Conservation (phyloP, 2,329 filamentous ascomycete genomes). For the Coniella vitis region DNA sequence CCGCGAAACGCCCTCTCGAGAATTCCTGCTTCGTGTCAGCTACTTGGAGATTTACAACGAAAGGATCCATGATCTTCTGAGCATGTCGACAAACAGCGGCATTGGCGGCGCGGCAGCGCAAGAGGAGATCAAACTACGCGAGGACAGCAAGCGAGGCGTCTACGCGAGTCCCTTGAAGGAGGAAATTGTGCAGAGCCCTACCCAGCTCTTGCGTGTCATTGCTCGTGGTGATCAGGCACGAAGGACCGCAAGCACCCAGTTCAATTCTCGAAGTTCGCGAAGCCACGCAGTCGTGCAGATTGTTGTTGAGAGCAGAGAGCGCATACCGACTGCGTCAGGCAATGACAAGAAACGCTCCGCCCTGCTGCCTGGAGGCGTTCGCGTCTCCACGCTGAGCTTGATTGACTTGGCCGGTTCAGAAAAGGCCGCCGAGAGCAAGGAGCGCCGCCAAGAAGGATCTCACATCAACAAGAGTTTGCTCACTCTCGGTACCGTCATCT, state of each 20-base stretch:
- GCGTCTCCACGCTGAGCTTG: conserved; percentile 88
- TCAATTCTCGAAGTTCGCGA: conserved; percentile 91
- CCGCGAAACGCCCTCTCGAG: conserved; percentile 86
- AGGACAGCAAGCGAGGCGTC: conserved; percentile 92
- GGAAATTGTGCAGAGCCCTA: conserved; percentile 97
- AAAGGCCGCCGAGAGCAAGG: conserved; percentile 90
- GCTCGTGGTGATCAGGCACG: conserved; percentile 87
- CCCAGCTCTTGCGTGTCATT: conserved; percentile 89
- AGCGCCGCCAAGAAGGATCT: conserved; percentile 86
- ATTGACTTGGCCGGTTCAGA: conserved; percentile 97
- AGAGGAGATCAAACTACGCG: conserved; percentile 94
- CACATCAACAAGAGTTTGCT: conserved; percentile 98
- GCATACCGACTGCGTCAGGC: conserved; percentile 45
- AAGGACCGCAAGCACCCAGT: conserved; percentile 89
- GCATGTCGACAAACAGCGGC: conserved; percentile 57
- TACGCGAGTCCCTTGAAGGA: conserved; percentile 96
- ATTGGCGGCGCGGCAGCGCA: conserved; percentile 50
- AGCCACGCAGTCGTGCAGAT: conserved; percentile 99
- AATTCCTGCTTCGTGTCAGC: conserved; percentile 91
- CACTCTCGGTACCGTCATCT: conserved; percentile 91
- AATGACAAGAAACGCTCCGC: conserved; percentile 60
- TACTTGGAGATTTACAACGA: conserved; percentile 99
- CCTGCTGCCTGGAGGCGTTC: conserved; percentile 77
- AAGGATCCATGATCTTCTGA: conserved; percentile 88
- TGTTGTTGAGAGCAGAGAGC: conserved; percentile 92